phyloP scores from a whole-genome alignment of 129 eudicot genomes.

The Chrysanthemum makinoi region DNA sequence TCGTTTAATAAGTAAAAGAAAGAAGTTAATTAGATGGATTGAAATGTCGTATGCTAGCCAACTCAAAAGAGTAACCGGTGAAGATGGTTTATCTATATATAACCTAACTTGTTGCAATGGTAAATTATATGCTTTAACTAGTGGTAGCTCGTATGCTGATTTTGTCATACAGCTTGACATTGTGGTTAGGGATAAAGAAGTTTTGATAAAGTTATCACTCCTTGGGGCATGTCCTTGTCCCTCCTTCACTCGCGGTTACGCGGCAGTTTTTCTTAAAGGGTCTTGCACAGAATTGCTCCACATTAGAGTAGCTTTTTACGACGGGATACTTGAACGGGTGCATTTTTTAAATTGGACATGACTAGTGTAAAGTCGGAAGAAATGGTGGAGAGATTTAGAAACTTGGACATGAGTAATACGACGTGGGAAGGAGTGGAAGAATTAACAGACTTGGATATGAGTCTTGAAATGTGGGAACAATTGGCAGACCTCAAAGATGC shows the following conservation, averaged over 20 bases:
- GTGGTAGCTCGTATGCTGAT: rapidly evolving
- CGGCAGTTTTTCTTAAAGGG: neutral
- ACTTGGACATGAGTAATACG: neutral
- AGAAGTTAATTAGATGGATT: conserved; percentile 17
- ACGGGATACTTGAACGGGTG: neutral
- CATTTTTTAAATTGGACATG: conserved; percentile 17
- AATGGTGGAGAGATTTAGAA: neutral
- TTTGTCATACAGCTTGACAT: conserved; percentile 13
- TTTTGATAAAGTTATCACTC: neutral
- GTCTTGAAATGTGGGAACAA: conserved; percentile 11
- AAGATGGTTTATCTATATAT: neutral
- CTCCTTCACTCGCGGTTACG: rapidly evolving
- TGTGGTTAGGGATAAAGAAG: neutral
- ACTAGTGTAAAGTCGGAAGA: conserved; percentile 18
- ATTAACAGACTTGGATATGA: neutral
- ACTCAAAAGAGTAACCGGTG: neutral
- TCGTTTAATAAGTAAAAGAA: conserved; percentile 2
- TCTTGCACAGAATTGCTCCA: conserved; percentile 8
- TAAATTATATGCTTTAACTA: conserved; percentile 18
- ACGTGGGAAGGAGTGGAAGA: neutral
- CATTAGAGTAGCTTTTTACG: neutral
- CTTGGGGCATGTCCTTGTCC: neutral
- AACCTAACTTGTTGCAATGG: conserved; percentile 11
- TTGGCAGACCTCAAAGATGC: conserved; percentile 9
- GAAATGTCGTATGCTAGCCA: conserved; percentile 16